Conservation (phyloP, 2,329 filamentous ascomycete genomes). For the Furcasterigmium furcatum region DNA sequence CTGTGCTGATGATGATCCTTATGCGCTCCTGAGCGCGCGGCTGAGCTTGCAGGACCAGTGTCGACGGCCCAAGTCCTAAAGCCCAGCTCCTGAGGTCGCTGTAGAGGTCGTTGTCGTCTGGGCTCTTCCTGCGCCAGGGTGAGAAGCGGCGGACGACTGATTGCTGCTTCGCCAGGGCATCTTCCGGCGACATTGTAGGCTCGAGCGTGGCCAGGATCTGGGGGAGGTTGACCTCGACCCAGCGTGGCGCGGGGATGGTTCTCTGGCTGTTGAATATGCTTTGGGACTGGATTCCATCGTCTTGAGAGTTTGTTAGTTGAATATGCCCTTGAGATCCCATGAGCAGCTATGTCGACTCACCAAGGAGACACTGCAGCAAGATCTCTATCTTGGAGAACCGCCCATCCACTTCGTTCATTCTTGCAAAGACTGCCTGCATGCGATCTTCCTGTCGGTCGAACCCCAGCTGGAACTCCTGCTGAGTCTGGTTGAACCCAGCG, state of each 20-base stretch:
- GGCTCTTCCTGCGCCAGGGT: background rate
- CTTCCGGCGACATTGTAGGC: background rate
- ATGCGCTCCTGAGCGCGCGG: background rate
- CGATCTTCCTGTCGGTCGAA: too few species aligned
- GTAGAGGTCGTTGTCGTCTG: background rate
- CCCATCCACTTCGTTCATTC: too few species aligned
- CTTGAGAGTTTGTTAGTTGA: too few species aligned
- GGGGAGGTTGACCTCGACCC: background rate
- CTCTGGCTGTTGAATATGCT: too few species aligned
- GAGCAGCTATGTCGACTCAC: too few species aligned
- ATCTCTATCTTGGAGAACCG: too few species aligned
- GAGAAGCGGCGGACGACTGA: background rate
- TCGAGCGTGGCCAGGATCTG: background rate
- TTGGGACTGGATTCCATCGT: too few species aligned
- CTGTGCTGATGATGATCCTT: background rate
- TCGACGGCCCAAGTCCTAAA: background rate
- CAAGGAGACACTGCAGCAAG: too few species aligned
- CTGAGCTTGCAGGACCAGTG: background rate
- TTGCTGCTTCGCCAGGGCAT: background rate
- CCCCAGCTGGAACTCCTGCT: too few species aligned
- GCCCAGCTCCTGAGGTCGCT: background rate
- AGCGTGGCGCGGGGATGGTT: too few species aligned
- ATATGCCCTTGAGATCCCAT: too few species aligned
- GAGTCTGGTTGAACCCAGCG: background rate
- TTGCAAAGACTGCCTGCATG: too few species aligned